Percentiles rank a stretch among this genome's conserved stretches.
These are phyloP conservation scores for Alternaria novae-zelandiae DNA, from an alignment of 2,329 filamentous ascomycete species.

Conservation along the genomic window DNA sequence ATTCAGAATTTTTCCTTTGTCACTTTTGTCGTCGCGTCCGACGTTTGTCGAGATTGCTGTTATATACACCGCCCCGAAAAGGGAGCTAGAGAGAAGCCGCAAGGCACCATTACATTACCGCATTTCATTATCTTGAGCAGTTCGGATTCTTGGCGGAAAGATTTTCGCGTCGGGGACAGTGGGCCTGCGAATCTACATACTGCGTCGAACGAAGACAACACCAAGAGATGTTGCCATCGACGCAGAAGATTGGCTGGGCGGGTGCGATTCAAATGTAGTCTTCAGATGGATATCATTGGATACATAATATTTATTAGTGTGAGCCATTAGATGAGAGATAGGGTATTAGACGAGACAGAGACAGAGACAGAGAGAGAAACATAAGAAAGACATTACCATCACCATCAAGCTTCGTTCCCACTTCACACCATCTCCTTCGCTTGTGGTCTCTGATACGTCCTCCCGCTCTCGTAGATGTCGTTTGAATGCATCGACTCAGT, in stretches of 20 bases:
- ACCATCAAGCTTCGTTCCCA: not conserved
- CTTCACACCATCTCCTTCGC: conserved; percentile 5
- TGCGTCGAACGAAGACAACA: not conserved
- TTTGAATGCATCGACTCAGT: conserved; percentile 4
- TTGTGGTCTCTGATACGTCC: not conserved
- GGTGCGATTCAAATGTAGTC: accelerated
- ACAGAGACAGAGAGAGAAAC: not conserved
- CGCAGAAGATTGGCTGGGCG: not conserved
- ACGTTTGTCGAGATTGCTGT: not conserved
- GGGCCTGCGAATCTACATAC: not conserved
- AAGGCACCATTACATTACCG: not conserved
- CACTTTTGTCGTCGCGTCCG: not conserved
- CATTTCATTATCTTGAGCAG: not conserved
- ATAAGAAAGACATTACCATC: not conserved
- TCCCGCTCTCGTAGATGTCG: not conserved
- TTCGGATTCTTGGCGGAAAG: not conserved
- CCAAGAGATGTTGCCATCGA: not conserved
- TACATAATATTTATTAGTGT: not conserved
- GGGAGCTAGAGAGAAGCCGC: not conserved
- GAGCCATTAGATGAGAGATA: not conserved
- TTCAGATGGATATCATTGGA: not conserved
- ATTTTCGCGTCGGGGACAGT: not conserved
- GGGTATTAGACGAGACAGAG: not conserved
- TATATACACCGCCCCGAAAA: not conserved
- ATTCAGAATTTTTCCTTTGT: not conserved